phyloP scores from a whole-genome alignment of 345 rosid genomes.

The Syzygium jambos region DNA sequence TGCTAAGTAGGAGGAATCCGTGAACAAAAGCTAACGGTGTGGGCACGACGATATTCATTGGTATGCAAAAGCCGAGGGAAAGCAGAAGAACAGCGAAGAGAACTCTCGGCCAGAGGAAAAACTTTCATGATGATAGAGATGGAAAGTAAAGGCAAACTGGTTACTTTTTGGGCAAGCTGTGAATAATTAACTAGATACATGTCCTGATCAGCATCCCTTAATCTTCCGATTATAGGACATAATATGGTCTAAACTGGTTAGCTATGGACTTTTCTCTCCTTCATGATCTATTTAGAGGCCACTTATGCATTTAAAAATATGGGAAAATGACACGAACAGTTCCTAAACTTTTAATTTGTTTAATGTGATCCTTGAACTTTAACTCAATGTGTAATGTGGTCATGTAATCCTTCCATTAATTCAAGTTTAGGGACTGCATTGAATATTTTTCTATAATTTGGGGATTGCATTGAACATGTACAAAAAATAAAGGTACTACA shows the following conservation, averaged over 20 bases:
- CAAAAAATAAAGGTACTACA: too few relatives aligned
- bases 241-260: background rate
- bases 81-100: background rate
- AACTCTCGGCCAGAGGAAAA: background rate
- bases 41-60: background rate
- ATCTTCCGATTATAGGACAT: background rate
- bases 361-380: too few relatives aligned
- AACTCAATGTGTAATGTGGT: too few relatives aligned
- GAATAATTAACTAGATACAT: background rate
- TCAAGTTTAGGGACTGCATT: too few relatives aligned
- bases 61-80: background rate
- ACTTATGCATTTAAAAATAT: background rate
- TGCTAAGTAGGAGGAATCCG: background rate
- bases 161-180: background rate
- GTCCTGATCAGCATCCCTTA: background rate
- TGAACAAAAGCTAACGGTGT: background rate
- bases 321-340: too few relatives aligned
- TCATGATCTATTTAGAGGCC: background rate
- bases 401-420: too few relatives aligned
- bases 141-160: background rate
- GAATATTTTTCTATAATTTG: too few relatives aligned
- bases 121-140: background rate
- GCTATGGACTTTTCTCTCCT: background rate
- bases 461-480: too few relatives aligned
- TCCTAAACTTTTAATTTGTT: too few relatives aligned